Evolutionary conservation across 441 rosid genomes (phyloP).

Genomic region (Gossypium lobatum): DNA sequence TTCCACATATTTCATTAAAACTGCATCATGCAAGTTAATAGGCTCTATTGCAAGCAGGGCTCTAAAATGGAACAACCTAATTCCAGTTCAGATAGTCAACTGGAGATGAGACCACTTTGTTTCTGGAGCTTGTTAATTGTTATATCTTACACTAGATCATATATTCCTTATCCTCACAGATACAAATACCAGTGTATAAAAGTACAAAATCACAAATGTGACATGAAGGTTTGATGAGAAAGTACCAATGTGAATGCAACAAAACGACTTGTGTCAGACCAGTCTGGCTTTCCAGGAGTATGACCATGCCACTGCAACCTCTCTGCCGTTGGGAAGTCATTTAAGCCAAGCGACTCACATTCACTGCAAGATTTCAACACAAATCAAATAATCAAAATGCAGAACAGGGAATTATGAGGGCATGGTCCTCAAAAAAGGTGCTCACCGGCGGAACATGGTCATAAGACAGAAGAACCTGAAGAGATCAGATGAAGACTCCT

Average conservation of each 20-base stretch:
- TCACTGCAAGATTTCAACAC: constrained; percentile 46
- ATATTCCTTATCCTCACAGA: background rate
- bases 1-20: background rate
- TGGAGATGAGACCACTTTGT: background rate
- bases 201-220: background rate
- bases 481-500: constrained; percentile 69
- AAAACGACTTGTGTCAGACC: constrained; percentile 84
- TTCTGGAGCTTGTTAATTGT: background rate
- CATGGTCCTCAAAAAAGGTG: constrained; percentile 7
- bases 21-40: background rate
- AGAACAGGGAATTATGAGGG: background rate
- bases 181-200: background rate
- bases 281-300: constrained; percentile 68
- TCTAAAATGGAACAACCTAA: background rate
- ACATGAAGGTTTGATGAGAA: constrained; percentile 7
- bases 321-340: constrained; percentile 80
- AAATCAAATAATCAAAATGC: constrained; percentile 9
- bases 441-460: constrained; percentile 78
- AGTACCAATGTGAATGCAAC: constrained; percentile 89
- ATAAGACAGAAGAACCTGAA: constrained; percentile 76
- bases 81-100: background rate
- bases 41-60: background rate
- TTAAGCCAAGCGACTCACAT: constrained; percentile 78
- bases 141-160: background rate
- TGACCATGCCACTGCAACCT: constrained; percentile 94